These are phyloP conservation scores for Oryza officinalis DNA, from an alignment of 176 grass and related monocot genomes.

Conservation along the genomic window DNA sequence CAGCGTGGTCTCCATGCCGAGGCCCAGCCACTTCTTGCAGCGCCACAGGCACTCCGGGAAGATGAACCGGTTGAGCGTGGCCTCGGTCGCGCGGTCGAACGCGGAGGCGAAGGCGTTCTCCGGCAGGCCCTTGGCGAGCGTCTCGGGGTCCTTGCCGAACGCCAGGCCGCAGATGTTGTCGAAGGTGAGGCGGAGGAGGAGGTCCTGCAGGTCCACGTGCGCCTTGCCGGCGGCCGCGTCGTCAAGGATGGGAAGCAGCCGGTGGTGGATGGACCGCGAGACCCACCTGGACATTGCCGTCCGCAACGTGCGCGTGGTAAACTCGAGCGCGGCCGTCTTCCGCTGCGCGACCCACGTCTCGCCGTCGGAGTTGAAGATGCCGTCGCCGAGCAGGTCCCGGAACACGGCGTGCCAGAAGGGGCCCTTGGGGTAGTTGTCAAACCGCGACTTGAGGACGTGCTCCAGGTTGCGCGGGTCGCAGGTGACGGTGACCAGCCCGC, in stretches of 20 bases:
- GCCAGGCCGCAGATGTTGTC: constrained; percentile 95
- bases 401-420: constrained; percentile 95
- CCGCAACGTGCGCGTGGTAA: constrained; percentile 86
- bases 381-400: constrained; percentile 83
- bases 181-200: constrained; percentile 94
- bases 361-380: constrained; percentile 98
- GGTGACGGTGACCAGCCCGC: constrained; percentile 84
- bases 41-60: constrained; percentile 90
- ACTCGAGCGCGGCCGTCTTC: constrained; percentile 93
- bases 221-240: constrained; percentile 26
- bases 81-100: constrained; percentile 92
- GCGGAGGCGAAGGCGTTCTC: constrained; percentile 86
- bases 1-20: constrained; percentile 88
- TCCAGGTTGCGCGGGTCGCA: constrained; percentile 94
- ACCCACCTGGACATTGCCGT: constrained; percentile 88
- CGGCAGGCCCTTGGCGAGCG: constrained; percentile 67
- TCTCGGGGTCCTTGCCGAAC: constrained; percentile 92
- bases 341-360: constrained; percentile 86
- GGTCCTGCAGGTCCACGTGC: constrained; percentile 78
- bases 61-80: constrained; percentile 84
- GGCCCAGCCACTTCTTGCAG: constrained; percentile 81
- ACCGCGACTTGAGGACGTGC: constrained; percentile 85
- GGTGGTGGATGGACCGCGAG: constrained; percentile 74
- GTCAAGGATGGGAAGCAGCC: constrained; percentile 73
- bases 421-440: constrained; percentile 98